A percentile compares a stretch with the other conserved stretches of the same genome.
phyloP scores from a whole-genome alignment of 805 yeast genomes.

The Trichomonascus vanleenenianus region DNA sequence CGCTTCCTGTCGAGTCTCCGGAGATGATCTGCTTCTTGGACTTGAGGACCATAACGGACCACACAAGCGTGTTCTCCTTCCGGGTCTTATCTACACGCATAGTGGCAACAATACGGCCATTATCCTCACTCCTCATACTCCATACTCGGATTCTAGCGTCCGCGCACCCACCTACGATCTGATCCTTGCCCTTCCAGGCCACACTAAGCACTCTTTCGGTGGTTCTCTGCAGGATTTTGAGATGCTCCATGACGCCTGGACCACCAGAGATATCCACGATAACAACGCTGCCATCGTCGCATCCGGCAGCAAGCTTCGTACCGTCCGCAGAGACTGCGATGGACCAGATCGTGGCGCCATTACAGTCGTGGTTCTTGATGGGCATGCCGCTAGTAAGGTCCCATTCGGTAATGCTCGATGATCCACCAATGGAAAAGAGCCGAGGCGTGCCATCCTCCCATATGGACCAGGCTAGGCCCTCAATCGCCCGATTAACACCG shows the following conservation, averaged over 20 bases:
- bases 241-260: conserved; percentile 72
- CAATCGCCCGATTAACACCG: conserved; percentile 76
- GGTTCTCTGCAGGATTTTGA: conserved; percentile 69
- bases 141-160: conserved; percentile 89
- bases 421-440: conserved; percentile 89
- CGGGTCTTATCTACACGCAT: conserved; percentile 89
- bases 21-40: conserved; percentile 68
- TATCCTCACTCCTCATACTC: conserved; percentile 38
- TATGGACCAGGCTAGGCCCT: conserved; percentile 74
- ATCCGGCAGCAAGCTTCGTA: conserved; percentile 72
- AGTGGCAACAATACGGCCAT: conserved; percentile 67
- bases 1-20: conserved; percentile 93
- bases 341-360: conserved; percentile 93
- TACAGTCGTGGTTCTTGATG: conserved; percentile 70
- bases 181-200: conserved; percentile 61
- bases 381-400: conserved; percentile 69
- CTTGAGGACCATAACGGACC: conserved; percentile 70
- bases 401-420: conserved; percentile 90
- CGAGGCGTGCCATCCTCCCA: conserved; percentile 48
- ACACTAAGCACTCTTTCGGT: conserved; percentile 72
- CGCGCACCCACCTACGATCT: conserved; percentile 87
- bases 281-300: conserved; percentile 91
- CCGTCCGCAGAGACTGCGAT: conserved; percentile 57
- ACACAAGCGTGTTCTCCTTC: conserved; percentile 80
- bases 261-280: conserved; percentile 82